A percentile compares a stretch with the other conserved stretches of the same genome.
Evolutionary conservation across 2,329 filamentous ascomycete genomes (phyloP).

Genomic region (Pseudophaeomoniella oleicola): DNA sequence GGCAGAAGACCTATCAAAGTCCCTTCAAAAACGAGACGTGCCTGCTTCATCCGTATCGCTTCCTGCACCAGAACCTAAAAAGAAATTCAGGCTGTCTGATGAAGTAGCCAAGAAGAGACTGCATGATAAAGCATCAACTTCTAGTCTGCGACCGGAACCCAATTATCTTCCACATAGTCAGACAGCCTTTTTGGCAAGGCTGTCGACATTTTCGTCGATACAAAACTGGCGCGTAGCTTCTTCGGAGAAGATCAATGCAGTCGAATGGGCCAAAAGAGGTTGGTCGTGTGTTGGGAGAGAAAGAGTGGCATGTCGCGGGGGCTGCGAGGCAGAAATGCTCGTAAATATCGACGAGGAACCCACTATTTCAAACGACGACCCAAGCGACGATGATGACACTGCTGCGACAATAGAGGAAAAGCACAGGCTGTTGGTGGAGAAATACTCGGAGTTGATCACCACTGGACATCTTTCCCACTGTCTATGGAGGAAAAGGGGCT

Average conservation of each 20-base stretch:
- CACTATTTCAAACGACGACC: slow-evolving; percentile 11
- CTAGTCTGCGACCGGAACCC: slow-evolving; percentile 25
- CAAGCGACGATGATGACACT: slow-evolving; percentile 8
- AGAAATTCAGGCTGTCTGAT: neutral
- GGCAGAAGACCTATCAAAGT: neutral
- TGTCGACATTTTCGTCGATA: slow-evolving; percentile 81
- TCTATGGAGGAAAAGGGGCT: slow-evolving; percentile 75
- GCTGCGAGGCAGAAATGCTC: slow-evolving; percentile 71
- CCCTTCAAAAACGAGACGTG: neutral
- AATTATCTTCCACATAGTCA: slow-evolving; percentile 82
- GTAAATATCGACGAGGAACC: slow-evolving; percentile 53
- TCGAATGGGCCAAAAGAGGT: slow-evolving; percentile 86
- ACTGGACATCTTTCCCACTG: slow-evolving; percentile 68
- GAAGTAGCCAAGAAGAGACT: neutral
- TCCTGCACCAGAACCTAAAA: neutral
- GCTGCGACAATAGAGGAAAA: slow-evolving; percentile 22
- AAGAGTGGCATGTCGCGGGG: slow-evolving; percentile 64
- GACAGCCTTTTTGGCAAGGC: slow-evolving; percentile 60
- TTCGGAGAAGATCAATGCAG: slow-evolving; percentile 69
- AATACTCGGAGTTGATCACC: slow-evolving; percentile 59
- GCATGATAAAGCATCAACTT: slow-evolving; percentile 5
- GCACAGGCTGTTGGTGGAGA: slow-evolving; percentile 43
- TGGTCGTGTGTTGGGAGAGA: slow-evolving; percentile 79
- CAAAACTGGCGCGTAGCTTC: slow-evolving; percentile 82
- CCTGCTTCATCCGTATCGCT: neutral